Evolutionary conservation across 768 basidiomycete species (phyloP).

Genomic region (Naganishia friedmannii): DNA sequence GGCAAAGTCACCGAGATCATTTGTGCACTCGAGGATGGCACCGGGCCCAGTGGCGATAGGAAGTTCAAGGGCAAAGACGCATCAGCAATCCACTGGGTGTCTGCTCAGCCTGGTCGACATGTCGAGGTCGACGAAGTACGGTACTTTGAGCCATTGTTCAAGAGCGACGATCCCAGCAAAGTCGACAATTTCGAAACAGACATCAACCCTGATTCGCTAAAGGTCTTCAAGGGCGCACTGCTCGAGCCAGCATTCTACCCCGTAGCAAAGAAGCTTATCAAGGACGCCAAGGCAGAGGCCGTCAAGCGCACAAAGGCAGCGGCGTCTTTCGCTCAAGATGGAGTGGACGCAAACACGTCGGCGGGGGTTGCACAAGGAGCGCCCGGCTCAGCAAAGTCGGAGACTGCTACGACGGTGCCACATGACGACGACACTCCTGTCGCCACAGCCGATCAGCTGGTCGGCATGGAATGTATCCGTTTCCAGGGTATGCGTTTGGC

Average conservation of each 20-base stretch:
- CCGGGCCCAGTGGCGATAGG: constrained; percentile 52
- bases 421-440: constrained; percentile 59
- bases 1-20: constrained; percentile 76
- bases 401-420: constrained; percentile 26
- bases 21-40: constrained; percentile 70
- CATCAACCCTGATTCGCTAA: constrained; percentile 75
- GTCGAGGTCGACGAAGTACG: constrained; percentile 83
- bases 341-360: constrained; percentile 60
- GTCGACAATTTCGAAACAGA: constrained; percentile 76
- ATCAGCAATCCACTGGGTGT: constrained; percentile 95
- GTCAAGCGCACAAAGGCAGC: constrained; percentile 57
- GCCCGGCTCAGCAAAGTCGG: neutral
- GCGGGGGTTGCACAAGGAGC: constrained; percentile 28
- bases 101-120: constrained; percentile 63
- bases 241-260: constrained; percentile 86
- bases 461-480: constrained; percentile 85
- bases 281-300: constrained; percentile 62
- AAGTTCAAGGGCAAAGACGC: constrained; percentile 66
- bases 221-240: constrained; percentile 74
- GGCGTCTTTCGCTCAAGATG: constrained; percentile 24
- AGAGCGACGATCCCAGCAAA: constrained; percentile 78
- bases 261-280: constrained; percentile 67
- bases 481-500: constrained; percentile 96
- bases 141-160: constrained; percentile 89
- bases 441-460: constrained; percentile 72